Conservation (phyloP, 2,329 filamentous ascomycete genomes). For the Cytospora piceae region DNA sequence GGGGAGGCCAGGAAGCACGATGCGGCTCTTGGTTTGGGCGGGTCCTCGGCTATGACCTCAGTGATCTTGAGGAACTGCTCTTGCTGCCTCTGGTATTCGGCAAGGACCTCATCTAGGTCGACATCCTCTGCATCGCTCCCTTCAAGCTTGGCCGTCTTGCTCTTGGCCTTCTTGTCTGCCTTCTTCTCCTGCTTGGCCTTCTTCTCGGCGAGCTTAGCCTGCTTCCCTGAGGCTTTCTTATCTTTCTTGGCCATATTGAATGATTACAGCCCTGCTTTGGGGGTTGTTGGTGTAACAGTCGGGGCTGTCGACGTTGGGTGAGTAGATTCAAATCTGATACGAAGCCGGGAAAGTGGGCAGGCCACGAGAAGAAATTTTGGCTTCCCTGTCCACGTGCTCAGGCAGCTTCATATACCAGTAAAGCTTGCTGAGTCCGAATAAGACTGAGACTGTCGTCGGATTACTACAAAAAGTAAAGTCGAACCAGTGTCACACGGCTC, state of each 20-base stretch:
- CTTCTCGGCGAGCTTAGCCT: conserved; percentile 61
- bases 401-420: conserved; percentile 6
- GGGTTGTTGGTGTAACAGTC: background rate
- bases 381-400: conserved; percentile 17
- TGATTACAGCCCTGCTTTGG: background rate
- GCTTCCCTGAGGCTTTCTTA: conserved; percentile 47
- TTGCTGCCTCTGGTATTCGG: conserved; percentile 90
- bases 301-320: background rate
- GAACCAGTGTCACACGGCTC: background rate
- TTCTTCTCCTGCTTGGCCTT: conserved; percentile 85
- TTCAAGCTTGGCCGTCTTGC: conserved; percentile 68
- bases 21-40: conserved; percentile 79
- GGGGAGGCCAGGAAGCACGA: conserved; percentile 84
- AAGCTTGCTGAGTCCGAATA: background rate
- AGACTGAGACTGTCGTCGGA: background rate
- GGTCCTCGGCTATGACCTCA: conserved; percentile 70
- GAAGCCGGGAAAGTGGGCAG: conserved; percentile 15
- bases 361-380: conserved; percentile 15
- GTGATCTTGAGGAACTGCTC: conserved; percentile 94
- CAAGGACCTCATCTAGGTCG: conserved; percentile 89
- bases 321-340: background rate
- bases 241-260: conserved; percentile 52
- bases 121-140: conserved; percentile 92
- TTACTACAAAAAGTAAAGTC: background rate
- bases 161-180: conserved; percentile 81